Evolutionary conservation across 805 yeast genomes (phyloP), one percentile per base, ranked within the genome.

Genomic region (Saturnispora halmiae): DNA sequence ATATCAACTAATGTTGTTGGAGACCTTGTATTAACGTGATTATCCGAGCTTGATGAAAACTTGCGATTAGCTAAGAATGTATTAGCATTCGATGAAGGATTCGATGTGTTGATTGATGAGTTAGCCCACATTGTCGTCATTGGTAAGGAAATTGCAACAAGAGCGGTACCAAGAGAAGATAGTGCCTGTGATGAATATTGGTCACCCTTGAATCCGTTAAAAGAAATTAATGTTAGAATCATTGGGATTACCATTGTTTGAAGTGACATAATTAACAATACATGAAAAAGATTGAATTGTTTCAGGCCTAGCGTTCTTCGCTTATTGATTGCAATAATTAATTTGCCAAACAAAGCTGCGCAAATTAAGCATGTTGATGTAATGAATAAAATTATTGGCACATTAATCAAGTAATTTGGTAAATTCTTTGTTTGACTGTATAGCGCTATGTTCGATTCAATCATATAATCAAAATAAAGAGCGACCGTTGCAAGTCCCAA

Each of bases 101-200:
- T 50, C 3, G 69, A 42, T 2, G 68, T 53, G 42, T 73, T 73
- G 50, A 79, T 77, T 1, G 80, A 68, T 2, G 86, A 66, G 4
- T 79, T 65, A 0, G 96, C 94, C 96, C 96, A 87, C 72, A 87
- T 72, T 0, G 95, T 75, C 0, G 95, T 77, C 36, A 88, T 59
- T 1, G 96, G 96, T 40, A 87, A 64, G 3, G 88, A 82, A 21
- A 84, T 54, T 0, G 82, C 80, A 15, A 82, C 78, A 5, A 86
- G 50, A 19, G 82, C 63, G 2, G 75, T 62, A 2, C 84, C 75
- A 22, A 82, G 53, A 3, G 79, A 69, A 19, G 70, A 56, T 48
- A 77, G 46, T 28, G 69, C 55, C 50, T 69, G 64, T 20, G 44
- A 53, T 24, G 64, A 50, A 36, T 51, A 49, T 16, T 28, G 14